These are phyloP conservation scores for Ophiognomonia clavigignenti-juglandacearum DNA, from an alignment of 2,329 filamentous ascomycete species.

Conservation along the genomic window DNA sequence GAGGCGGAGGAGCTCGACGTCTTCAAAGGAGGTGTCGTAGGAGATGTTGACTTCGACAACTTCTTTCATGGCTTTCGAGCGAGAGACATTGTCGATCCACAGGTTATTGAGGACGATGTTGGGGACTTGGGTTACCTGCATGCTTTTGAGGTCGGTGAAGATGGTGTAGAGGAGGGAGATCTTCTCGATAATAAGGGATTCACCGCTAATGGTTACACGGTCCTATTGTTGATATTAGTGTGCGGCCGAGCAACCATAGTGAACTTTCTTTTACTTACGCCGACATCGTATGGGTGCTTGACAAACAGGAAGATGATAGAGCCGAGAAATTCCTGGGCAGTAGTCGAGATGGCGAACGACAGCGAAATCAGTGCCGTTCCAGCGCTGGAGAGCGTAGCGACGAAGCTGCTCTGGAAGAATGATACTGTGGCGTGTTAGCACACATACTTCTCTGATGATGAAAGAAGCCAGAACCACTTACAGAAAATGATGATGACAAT, in stretches of 20 bases:
- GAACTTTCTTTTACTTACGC: slow-evolving; percentile 28
- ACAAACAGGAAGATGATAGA: slow-evolving; percentile 98
- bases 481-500: slow-evolving; percentile 79
- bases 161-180: slow-evolving; percentile 92
- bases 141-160: slow-evolving; percentile 77
- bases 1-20: slow-evolving; percentile 75
- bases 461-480: slow-evolving; percentile 34
- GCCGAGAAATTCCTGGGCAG: slow-evolving; percentile 90
- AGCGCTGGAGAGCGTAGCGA: slow-evolving; percentile 80
- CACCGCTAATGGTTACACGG: slow-evolving; percentile 72
- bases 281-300: slow-evolving; percentile 96
- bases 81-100: slow-evolving; percentile 94
- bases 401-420: slow-evolving; percentile 83
- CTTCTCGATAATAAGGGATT: slow-evolving; percentile 79
- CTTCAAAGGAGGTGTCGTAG: slow-evolving; percentile 84
- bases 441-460: too few relatives aligned
- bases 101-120: slow-evolving; percentile 88
- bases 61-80: slow-evolving; percentile 89
- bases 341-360: slow-evolving; percentile 94
- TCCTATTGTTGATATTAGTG: slow-evolving; percentile 39
- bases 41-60: slow-evolving; percentile 73
- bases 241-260: background rate
- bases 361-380: slow-evolving; percentile 89
- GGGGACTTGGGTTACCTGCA: slow-evolving; percentile 73
- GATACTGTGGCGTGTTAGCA: slow-evolving; percentile 49